Evolutionary conservation across 163 green algal genomes (phyloP).

Genomic region (Chlorella variabilis): DNA sequence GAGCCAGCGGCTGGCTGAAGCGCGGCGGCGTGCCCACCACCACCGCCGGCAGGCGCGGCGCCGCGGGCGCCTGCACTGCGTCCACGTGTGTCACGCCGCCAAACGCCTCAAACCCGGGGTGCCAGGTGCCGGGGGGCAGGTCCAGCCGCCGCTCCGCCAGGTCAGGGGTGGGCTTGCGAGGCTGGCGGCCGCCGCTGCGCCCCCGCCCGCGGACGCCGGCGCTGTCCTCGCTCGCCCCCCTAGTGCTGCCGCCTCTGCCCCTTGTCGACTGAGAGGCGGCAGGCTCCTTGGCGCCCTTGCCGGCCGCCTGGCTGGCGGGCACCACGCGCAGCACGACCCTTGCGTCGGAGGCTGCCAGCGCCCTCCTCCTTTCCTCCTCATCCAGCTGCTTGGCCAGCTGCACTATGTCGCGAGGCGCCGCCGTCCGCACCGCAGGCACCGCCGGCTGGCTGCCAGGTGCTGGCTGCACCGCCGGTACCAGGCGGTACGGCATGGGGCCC

Average conservation of each 20-base stretch:
- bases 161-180: conserved; percentile 3
- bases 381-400: conserved; percentile 29
- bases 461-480: not conserved
- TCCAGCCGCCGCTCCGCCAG: not conserved
- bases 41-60: conserved; percentile 3
- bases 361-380: conserved; percentile 27
- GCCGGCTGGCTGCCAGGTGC: not conserved
- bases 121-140: conserved; percentile 20
- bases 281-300: not conserved
- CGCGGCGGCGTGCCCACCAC: conserved; percentile 17
- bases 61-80: not conserved
- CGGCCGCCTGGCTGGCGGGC: not conserved
- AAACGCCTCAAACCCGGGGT: conserved; percentile 17
- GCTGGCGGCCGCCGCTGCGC: not conserved
- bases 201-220: not conserved
- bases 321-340: conserved; percentile 6
- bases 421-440: conserved; percentile 8
- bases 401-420: not conserved
- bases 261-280: too few species aligned
- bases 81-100: conserved; percentile 24
- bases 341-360: conserved; percentile 16
- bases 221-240: not conserved
- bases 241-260: not conserved
- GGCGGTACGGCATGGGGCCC: not conserved
- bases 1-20: not conserved